phyloP scores from a whole-genome alignment of 345 rosid genomes.

The Cardamine resedifolia region DNA sequence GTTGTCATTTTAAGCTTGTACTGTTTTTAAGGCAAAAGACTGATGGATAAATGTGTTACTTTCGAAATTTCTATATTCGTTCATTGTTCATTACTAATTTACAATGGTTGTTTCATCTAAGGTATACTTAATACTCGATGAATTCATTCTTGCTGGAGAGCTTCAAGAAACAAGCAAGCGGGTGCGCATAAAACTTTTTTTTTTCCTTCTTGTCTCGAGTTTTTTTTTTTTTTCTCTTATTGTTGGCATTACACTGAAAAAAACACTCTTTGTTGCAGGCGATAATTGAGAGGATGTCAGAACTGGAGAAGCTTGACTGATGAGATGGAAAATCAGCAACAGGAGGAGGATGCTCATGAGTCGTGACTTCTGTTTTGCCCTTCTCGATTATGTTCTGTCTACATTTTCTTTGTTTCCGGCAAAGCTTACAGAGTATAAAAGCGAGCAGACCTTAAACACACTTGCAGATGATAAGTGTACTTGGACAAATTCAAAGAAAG shows the following conservation, averaged over 20 bases:
- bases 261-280: constrained; percentile 47
- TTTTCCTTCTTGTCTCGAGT: neutral
- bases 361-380: neutral
- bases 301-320: constrained; percentile 83
- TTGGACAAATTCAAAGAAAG: neutral
- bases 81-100: neutral
- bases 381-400: neutral
- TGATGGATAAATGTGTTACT: neutral
- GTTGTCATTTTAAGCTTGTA: neutral
- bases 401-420: neutral
- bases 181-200: neutral
- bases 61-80: neutral
- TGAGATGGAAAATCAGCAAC: neutral
- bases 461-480: neutral
- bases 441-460: no score
- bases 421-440: neutral
- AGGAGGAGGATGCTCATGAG: neutral
- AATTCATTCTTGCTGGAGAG: constrained; percentile 99
- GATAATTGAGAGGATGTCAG: constrained; percentile 87
- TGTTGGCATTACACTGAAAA: neutral
- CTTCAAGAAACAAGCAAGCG: constrained; percentile 95
- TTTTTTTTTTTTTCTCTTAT: neutral
- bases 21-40: neutral
- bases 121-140: constrained; percentile 95
- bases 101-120: constrained; percentile 23